phyloP scores from a whole-genome alignment of 495 filamentous ascomycete species.

The Aspergillus egyptiacus region DNA sequence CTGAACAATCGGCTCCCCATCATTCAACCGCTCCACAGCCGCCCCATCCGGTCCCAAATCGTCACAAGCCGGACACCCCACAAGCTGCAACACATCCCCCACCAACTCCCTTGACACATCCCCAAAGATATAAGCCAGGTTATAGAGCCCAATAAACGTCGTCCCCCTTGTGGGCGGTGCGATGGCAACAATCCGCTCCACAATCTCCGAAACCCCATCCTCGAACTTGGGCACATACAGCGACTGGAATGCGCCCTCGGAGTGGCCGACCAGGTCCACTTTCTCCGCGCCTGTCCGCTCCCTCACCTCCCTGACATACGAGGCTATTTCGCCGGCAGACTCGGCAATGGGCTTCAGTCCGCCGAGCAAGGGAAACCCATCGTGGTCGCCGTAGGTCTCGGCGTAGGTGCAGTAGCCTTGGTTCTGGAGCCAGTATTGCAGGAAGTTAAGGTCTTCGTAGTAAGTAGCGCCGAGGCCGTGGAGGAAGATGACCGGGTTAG shows the following conservation, averaged over 20 bases:
- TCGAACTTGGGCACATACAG: constrained; percentile 51
- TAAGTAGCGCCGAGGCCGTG: constrained; percentile 49
- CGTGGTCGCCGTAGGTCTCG: constrained; percentile 46
- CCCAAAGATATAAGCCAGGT: constrained; percentile 40
- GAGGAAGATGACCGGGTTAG: constrained; percentile 47
- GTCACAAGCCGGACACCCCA: constrained; percentile 46
- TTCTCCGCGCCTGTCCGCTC: constrained; percentile 38
- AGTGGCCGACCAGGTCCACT: constrained; percentile 49
- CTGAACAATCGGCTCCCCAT: constrained; percentile 43
- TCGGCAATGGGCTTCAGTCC: constrained; percentile 40
- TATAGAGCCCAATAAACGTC: constrained; percentile 40
- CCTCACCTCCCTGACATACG: constrained; percentile 40
- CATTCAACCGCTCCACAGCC: constrained; percentile 36
- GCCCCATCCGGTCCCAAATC: constrained; percentile 36
- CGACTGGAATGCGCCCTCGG: constrained; percentile 48
- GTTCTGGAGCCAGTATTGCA: constrained; percentile 45
- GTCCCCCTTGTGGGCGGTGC: constrained; percentile 49
- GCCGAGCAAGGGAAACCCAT: constrained; percentile 41
- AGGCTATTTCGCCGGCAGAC: constrained; percentile 45
- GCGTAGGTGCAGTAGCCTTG: constrained; percentile 50
- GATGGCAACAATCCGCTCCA: constrained; percentile 45
- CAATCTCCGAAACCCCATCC: constrained; percentile 29
- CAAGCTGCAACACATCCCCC: constrained; percentile 25
- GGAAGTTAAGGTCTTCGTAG: constrained; percentile 47
- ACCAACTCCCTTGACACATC: constrained; percentile 29